Base-by-base conservation (phyloP, 2,329 filamentous ascomycete genomes). In the Trichoderma guizhouense region DNA sequence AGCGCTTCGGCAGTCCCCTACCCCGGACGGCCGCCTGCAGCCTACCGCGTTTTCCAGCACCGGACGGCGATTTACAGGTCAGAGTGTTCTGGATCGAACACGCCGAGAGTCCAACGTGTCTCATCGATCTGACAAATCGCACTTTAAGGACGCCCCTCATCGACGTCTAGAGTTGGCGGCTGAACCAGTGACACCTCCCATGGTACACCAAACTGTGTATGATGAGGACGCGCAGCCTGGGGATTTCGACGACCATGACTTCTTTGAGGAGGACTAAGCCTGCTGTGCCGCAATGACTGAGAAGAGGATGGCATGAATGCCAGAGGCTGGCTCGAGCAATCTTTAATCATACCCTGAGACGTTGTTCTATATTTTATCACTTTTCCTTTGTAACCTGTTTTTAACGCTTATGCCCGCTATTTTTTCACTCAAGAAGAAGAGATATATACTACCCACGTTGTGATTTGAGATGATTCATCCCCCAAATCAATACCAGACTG, bases 11-110 rank as follows among this genome's bases (percentile, higher is more conserved):
- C 89, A 89, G 75, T 89, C 87, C 3, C 87, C 89, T 0, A 83
- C 85, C 3, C 76, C 77, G 30, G 80, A 81, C 43, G 78, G 74
- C 69, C 79, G 80, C 71, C 76, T 80, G 26, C 89, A 90, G 74
- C 87, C 89, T 4, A 90, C 89, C 0, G 89, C 89, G 2, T 91
- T 91, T 76, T 83, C 85, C 14, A 88, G 82, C 74, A 91, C 88
- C 0, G 88, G 89, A 24, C 86, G 88, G 34, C 85, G 89, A 26
- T 88, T 86, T 76, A 86, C 87, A 7, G 82, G 84, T 14, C 85
- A 87, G 67, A 78, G 77, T 66, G 72, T 71, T 7, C 73, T 76
- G 34, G 74, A 73, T 58, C 76, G 78, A 60, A 62, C 72, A 61
- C 75, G 79, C 43, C 76, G 76, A 63, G 77, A 77, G 63, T 81